Evolutionary conservation across 768 basidiomycete genomes (phyloP).

Genomic region (Leccinum rimulosum): DNA sequence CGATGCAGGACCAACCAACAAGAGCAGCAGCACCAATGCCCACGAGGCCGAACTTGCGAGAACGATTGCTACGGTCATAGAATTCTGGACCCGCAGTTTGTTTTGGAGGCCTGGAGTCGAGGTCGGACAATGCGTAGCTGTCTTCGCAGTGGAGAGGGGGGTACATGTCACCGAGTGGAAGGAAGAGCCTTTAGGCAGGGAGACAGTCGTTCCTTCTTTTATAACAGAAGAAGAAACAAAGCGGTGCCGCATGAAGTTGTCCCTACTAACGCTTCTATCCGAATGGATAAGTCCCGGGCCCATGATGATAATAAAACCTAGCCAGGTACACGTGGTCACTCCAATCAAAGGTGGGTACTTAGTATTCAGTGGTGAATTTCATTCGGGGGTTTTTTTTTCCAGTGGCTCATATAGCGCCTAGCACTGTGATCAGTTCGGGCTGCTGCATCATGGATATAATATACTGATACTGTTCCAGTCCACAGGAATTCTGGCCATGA

Average conservation of each 20-base stretch:
- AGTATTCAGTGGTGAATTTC: no score
- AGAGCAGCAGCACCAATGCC: slow-evolving; percentile 23
- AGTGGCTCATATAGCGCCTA: neutral
- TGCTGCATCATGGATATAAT: neutral
- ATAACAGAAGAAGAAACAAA: neutral
- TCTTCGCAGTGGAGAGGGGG: neutral
- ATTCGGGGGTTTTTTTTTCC: neutral
- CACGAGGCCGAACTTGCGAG: slow-evolving; percentile 24
- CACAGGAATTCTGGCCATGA: no score
- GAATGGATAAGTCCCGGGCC: neutral
- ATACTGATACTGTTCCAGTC: neutral
- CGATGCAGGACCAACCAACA: slow-evolving; percentile 24
- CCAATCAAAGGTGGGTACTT: neutral
- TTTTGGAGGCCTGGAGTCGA: slow-evolving; percentile 19
- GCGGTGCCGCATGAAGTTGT: neutral
- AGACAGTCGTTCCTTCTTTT: no score
- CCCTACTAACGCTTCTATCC: slow-evolving; percentile 9
- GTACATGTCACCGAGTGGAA: slow-evolving; percentile 8
- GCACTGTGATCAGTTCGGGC: neutral
- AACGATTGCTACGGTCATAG: slow-evolving; percentile 27
- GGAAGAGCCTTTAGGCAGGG: no score
- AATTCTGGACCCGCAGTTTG: slow-evolving; percentile 25
- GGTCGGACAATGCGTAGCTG: slow-evolving; percentile 16
- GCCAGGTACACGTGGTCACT: neutral
- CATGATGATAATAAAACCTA: neutral